These are phyloP conservation scores for Aureobasidium leucospermi DNA, from an alignment of 2,329 filamentous ascomycete species.

Conservation along the genomic window DNA sequence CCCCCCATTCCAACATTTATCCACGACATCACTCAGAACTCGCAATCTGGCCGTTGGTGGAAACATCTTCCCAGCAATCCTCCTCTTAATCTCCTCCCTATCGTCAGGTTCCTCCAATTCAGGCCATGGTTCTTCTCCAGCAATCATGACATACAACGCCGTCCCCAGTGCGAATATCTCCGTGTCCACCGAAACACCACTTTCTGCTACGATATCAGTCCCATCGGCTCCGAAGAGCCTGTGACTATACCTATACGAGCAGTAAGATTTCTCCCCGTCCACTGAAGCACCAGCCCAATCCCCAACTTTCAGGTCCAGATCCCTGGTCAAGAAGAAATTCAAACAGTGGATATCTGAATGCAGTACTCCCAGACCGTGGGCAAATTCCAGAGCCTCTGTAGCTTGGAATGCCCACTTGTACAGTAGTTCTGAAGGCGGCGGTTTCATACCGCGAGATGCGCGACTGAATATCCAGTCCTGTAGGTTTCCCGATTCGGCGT, in stretches of 20 bases:
- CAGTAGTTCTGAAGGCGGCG: not conserved
- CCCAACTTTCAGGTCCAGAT: slow-evolving; percentile 14
- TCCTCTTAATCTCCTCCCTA: not conserved
- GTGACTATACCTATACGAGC: not conserved
- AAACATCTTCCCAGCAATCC: not conserved
- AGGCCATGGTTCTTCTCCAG: not conserved
- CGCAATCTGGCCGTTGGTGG: not conserved
- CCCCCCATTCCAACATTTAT: not conserved
- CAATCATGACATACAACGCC: not conserved
- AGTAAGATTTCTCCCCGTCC: slow-evolving; percentile 4
- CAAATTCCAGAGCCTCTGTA: slow-evolving; percentile 9
- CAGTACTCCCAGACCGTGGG: slow-evolving; percentile 1
- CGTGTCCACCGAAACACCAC: not conserved
- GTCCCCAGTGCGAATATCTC: slow-evolving; percentile 1
- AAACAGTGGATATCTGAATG: slow-evolving; percentile 13
- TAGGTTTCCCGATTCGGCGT: slow-evolving; percentile 3
- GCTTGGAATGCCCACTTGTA: slow-evolving; percentile 11
- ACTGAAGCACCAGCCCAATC: slow-evolving; percentile 16
- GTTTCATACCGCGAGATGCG: not conserved
- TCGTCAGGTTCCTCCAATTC: not conserved
- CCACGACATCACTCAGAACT: not conserved
- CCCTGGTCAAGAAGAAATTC: slow-evolving; percentile 13
- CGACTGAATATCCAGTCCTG: not conserved
- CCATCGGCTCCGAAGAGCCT: not conserved
- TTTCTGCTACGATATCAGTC: not conserved